Percentiles rank a stretch among this genome's conserved stretches.
Evolutionary conservation across 768 basidiomycete species (phyloP).

Genomic region (Kwoniella shandongensis): DNA sequence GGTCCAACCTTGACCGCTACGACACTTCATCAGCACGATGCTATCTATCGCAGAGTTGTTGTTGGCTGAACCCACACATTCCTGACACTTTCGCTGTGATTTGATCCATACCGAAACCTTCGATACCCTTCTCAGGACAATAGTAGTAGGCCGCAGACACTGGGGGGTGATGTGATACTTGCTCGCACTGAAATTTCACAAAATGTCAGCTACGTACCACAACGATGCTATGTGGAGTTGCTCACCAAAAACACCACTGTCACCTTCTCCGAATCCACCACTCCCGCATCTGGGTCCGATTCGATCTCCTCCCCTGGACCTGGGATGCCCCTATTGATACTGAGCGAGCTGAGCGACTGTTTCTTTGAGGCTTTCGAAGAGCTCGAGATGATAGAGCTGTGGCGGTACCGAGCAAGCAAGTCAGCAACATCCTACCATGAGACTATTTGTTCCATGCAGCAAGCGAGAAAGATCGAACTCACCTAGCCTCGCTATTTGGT

Average conservation of each 20-base stretch:
- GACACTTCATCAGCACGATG: background rate
- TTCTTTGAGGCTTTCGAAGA: slow-evolving; percentile 33
- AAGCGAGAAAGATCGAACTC: background rate
- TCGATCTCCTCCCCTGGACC: slow-evolving; percentile 52
- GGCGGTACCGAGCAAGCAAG: background rate
- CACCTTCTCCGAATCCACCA: slow-evolving; percentile 55
- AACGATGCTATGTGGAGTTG: background rate
- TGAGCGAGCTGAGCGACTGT: slow-evolving; percentile 38
- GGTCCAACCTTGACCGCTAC: slow-evolving; percentile 57
- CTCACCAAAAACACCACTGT: slow-evolving; percentile 69
- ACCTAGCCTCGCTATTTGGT: slow-evolving; percentile 36
- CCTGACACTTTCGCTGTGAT: slow-evolving; percentile 89
- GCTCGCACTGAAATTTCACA: slow-evolving; percentile 64
- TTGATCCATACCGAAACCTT: slow-evolving; percentile 78
- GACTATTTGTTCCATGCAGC: background rate
- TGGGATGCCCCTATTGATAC: slow-evolving; percentile 34
- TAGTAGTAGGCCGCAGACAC: slow-evolving; percentile 78
- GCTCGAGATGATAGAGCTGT: slow-evolving; percentile 39
- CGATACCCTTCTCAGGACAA: slow-evolving; percentile 71
- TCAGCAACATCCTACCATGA: slow-evolving; percentile 1
- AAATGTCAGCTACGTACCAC: background rate
- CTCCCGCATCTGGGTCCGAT: slow-evolving; percentile 54
- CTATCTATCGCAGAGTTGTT: background rate
- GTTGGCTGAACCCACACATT: slow-evolving; percentile 58
- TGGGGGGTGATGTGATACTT: slow-evolving; percentile 96